Evolutionary conservation across 2,329 filamentous ascomycete species (phyloP).

Genomic region (Phyllosticta citriasiana): DNA sequence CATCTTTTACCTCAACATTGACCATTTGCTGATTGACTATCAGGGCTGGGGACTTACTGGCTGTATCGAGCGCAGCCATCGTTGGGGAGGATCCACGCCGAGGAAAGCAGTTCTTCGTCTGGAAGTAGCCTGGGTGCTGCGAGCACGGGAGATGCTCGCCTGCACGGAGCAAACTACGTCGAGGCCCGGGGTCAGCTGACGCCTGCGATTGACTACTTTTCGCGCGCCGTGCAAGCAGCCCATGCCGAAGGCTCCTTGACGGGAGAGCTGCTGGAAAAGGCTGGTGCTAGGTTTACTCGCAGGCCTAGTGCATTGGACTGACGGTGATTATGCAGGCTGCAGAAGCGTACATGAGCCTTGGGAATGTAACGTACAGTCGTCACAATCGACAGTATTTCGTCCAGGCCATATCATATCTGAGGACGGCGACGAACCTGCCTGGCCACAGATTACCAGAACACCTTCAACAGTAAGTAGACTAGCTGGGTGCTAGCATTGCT

Average conservation of each 20-base stretch:
- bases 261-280: conserved; percentile 36
- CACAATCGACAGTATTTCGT: conserved; percentile 36
- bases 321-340: conserved; percentile 30
- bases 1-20: background rate
- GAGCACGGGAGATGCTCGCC: conserved; percentile 19
- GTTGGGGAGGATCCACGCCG: conserved; percentile 38
- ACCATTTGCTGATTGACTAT: background rate
- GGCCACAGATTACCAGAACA: conserved; percentile 35
- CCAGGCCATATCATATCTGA: conserved; percentile 37
- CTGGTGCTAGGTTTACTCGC: conserved; percentile 19
- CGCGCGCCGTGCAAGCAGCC: conserved; percentile 36
- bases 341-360: conserved; percentile 43
- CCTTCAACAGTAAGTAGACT: conserved; percentile 34
- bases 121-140: conserved; percentile 19
- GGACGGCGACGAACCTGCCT: conserved; percentile 31
- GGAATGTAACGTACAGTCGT: conserved; percentile 38
- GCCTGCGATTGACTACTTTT: conserved; percentile 43
- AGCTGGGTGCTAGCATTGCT: background rate
- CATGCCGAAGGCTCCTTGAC: conserved; percentile 27
- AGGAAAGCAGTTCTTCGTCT: conserved; percentile 31
- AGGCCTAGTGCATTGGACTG: background rate
- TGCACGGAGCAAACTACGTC: conserved; percentile 36
- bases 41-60: conserved; percentile 43
- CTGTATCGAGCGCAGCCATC: conserved; percentile 40
- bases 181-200: conserved; percentile 42